Conservation (phyloP, 805 yeast genomes). For the Kodamaea lidongshanica region DNA sequence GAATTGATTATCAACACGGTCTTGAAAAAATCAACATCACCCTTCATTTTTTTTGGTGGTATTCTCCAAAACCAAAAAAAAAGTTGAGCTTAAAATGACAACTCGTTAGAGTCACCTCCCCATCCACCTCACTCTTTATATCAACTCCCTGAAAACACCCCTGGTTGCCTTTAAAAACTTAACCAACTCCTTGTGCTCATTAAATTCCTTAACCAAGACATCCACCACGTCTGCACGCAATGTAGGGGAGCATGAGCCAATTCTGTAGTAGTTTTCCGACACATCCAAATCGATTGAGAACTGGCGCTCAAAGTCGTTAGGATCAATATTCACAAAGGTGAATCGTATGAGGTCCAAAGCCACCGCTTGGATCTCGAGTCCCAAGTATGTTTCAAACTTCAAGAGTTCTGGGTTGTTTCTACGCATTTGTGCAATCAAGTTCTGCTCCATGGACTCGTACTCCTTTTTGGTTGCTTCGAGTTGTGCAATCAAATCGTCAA, state of each 20-base stretch:
- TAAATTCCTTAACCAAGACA: slow-evolving; percentile 19
- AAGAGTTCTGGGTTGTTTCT: slow-evolving; percentile 47
- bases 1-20: too few species aligned
- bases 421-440: slow-evolving; percentile 38
- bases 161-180: slow-evolving; percentile 14
- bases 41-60: too few species aligned
- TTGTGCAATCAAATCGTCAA: slow-evolving; percentile 27
- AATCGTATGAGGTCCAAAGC: slow-evolving; percentile 42
- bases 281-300: slow-evolving; percentile 44
- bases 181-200: slow-evolving; percentile 22
- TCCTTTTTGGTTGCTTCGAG: slow-evolving; percentile 26
- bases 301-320: slow-evolving; percentile 34
- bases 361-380: slow-evolving; percentile 49
- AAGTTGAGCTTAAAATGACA: too few species aligned
- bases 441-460: slow-evolving; percentile 25
- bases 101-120: too few species aligned
- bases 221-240: slow-evolving; percentile 17
- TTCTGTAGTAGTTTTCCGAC: slow-evolving; percentile 32
- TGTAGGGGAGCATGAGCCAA: slow-evolving; percentile 34
- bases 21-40: too few species aligned
- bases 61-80: too few species aligned
- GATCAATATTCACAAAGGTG: slow-evolving; percentile 44
- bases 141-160: slow-evolving; percentile 9
- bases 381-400: slow-evolving; percentile 48
- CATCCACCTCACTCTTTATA: slow-evolving; percentile 1